A percentile compares a stretch with the other conserved stretches of the same genome.
These are phyloP conservation scores for Ustilago vetiveriae DNA, from an alignment of 1,284 basidiomycete species.

Conservation along the genomic window DNA sequence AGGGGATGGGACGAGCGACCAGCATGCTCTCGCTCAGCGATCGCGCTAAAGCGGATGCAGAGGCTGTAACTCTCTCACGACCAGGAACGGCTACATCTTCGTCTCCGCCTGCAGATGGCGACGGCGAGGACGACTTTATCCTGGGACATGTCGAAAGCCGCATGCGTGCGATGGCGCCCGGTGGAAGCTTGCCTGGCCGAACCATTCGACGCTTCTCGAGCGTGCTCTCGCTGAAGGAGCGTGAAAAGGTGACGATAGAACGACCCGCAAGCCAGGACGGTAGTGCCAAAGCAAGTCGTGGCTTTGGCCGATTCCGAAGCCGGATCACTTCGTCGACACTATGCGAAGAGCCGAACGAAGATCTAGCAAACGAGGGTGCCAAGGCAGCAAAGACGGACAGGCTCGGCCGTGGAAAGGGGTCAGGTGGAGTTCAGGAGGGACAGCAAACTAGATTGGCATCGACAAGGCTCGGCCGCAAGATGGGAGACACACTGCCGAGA, in stretches of 20 bases:
- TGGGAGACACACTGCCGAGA: conserved; percentile 20
- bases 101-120: conserved; percentile 5
- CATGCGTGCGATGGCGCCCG: conserved; percentile 14
- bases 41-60: conserved; percentile 37
- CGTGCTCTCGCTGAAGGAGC: conserved; percentile 30
- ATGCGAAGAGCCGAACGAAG: conserved; percentile 24
- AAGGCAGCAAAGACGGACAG: neutral
- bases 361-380: neutral
- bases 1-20: conserved; percentile 43
- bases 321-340: conserved; percentile 29
- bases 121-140: conserved; percentile 33
- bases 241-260: conserved; percentile 18
- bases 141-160: conserved; percentile 36
- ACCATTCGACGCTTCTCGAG: conserved; percentile 43
- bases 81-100: conserved; percentile 12
- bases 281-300: conserved; percentile 12
- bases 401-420: neutral
- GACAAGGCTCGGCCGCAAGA: conserved; percentile 11
- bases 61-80: conserved; percentile 2
- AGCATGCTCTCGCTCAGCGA: conserved; percentile 46
- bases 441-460: conserved; percentile 1
- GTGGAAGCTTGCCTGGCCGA: conserved; percentile 18
- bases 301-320: conserved; percentile 32
- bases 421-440: neutral
- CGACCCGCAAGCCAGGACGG: conserved; percentile 30